Percentiles rank a stretch among this genome's conserved stretches.
Conservation (phyloP, 768 basidiomycete species). For the Trametes punicea region DNA sequence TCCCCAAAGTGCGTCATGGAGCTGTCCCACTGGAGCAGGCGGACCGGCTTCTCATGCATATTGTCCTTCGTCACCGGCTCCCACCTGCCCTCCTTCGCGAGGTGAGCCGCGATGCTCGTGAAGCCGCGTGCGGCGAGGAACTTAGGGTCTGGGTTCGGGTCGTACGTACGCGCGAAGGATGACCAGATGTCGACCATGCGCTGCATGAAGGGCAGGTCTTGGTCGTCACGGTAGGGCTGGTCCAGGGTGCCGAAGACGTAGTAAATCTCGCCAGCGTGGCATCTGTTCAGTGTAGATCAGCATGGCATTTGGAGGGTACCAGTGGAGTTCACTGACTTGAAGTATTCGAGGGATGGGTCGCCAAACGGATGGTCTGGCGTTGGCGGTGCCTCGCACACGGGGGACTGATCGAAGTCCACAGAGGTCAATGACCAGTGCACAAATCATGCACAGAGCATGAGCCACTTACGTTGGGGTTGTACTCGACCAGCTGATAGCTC, state of each 20-base stretch:
- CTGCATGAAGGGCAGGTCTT: conserved; percentile 45
- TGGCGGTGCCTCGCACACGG: conserved; percentile 42
- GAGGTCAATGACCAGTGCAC: background rate
- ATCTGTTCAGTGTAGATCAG: conserved; percentile 10
- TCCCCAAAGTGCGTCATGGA: conserved; percentile 34
- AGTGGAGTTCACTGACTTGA: conserved; percentile 31
- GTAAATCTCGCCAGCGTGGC: conserved; percentile 35
- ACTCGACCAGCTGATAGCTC: conserved; percentile 39
- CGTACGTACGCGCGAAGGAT: conserved; percentile 43
- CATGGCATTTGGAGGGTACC: too few species aligned
- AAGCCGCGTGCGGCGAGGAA: conserved; percentile 45
- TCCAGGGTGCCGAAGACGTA: conserved; percentile 35
- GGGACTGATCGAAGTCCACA: conserved; percentile 24
- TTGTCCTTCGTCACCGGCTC: conserved; percentile 30
- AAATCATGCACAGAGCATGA: background rate
- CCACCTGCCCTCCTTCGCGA: conserved; percentile 35
- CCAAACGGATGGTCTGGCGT: conserved; percentile 42
- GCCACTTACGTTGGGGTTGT: conserved; percentile 35
- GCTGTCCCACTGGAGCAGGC: conserved; percentile 35
- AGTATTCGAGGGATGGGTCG: conserved; percentile 46
- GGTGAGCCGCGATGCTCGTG: conserved; percentile 30
- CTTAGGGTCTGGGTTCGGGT: conserved; percentile 43
- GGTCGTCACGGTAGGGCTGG: conserved; percentile 43
- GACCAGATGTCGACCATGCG: conserved; percentile 44
- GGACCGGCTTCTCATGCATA: conserved; percentile 28